Conservation (phyloP, 169 alveolate genomes). For the Plasmodium malariae region DNA sequence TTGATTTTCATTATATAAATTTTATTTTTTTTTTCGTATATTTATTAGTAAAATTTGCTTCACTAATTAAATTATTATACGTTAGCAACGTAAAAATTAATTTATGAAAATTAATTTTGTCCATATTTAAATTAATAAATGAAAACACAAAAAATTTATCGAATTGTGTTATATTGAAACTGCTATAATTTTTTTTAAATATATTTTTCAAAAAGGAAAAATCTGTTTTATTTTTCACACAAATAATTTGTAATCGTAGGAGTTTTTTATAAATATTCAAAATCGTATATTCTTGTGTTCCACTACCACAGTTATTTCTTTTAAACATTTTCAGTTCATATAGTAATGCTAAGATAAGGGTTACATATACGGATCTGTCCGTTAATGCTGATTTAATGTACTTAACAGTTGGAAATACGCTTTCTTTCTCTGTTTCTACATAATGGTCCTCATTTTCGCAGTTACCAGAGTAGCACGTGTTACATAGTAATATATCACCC, state of each 20-base stretch:
- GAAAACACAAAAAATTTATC: slow-evolving; percentile 68
- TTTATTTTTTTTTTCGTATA: slow-evolving; percentile 56
- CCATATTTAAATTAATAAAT: slow-evolving; percentile 53
- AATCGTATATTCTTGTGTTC: slow-evolving; percentile 16
- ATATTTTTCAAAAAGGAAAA: slow-evolving; percentile 27
- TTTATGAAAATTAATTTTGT: slow-evolving; percentile 72
- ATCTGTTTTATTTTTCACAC: slow-evolving; percentile 37
- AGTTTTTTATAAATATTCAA: slow-evolving; percentile 55
- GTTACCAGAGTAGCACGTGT: background rate
- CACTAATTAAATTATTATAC: slow-evolving; percentile 28
- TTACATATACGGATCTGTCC: slow-evolving; percentile 20
- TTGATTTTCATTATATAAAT: slow-evolving; percentile 63
- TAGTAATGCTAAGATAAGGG: slow-evolving; percentile 37
- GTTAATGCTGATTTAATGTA: slow-evolving; percentile 6
- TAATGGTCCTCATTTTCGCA: background rate
- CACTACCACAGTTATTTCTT: background rate
- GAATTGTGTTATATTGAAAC: slow-evolving; percentile 14
- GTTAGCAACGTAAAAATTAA: slow-evolving; percentile 51
- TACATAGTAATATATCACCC: background rate
- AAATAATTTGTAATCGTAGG: slow-evolving; percentile 43
- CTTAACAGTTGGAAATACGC: background rate
- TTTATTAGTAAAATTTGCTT: slow-evolving; percentile 13
- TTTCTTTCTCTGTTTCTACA: background rate
- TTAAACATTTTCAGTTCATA: slow-evolving; percentile 62
- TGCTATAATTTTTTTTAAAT: slow-evolving; percentile 35